Conservation (phyloP, 2,329 filamentous ascomycete species). For the Alternaria brassicicola region DNA sequence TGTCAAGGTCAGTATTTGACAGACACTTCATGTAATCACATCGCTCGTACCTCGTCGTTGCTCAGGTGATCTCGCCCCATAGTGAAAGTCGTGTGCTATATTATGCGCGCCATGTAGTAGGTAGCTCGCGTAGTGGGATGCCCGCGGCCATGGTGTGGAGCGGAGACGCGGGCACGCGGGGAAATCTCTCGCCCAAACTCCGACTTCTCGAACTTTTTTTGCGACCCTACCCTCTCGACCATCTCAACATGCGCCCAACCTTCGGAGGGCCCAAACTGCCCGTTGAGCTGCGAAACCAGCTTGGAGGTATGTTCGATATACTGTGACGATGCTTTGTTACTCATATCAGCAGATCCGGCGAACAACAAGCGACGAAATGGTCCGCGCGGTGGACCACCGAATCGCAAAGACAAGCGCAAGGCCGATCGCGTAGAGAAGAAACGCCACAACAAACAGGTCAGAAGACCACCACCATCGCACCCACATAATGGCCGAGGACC, state of each 20-base stretch:
- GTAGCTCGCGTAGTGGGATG: slow-evolving; percentile 27
- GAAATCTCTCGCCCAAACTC: slow-evolving; percentile 30
- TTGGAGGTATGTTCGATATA: slow-evolving; percentile 36
- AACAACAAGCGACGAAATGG: slow-evolving; percentile 32
- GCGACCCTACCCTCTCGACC: slow-evolving; percentile 15
- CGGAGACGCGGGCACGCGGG: slow-evolving; percentile 31
- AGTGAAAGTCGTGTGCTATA: slow-evolving; percentile 32
- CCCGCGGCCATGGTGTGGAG: slow-evolving; percentile 24
- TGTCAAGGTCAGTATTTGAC: slow-evolving; percentile 42
- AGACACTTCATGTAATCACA: slow-evolving; percentile 32
- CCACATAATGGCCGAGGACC: slow-evolving; percentile 25
- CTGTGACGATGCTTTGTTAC: neutral
- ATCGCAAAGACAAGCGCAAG: slow-evolving; percentile 71
- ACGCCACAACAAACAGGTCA: slow-evolving; percentile 43
- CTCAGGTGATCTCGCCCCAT: slow-evolving; percentile 61
- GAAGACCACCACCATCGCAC: slow-evolving; percentile 19
- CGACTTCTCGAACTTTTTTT: slow-evolving; percentile 44
- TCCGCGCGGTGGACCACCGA: slow-evolving; percentile 36
- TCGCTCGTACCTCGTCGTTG: slow-evolving; percentile 63
- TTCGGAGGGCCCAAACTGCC: slow-evolving; percentile 55
- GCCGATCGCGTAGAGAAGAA: slow-evolving; percentile 69
- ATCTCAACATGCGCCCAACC: slow-evolving; percentile 47
- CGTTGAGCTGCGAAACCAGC: slow-evolving; percentile 52
- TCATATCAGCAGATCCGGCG: slow-evolving; percentile 35
- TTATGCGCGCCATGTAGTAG: slow-evolving; percentile 26